These are phyloP conservation scores for Sphagnum contortum DNA, from an alignment of 225 moss, liverwort and hornwort genomes.

Conservation along the genomic window DNA sequence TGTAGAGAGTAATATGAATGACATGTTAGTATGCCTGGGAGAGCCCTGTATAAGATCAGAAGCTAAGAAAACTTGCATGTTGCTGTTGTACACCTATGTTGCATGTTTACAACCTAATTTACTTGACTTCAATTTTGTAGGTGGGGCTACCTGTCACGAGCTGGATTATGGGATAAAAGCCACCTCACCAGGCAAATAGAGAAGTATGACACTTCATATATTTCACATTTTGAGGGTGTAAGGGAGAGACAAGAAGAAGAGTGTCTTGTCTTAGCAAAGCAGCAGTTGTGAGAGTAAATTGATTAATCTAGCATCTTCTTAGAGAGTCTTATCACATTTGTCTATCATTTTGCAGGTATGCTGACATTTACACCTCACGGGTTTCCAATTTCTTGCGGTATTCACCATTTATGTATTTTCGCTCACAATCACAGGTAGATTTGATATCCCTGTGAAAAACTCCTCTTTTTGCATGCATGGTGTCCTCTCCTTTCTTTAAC, in stretches of 20 bases:
- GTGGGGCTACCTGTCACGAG: constrained; percentile 89
- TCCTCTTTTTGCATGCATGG: constrained; percentile 2
- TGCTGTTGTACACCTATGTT: too few species aligned
- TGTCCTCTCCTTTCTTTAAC: neutral
- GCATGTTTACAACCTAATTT: too few species aligned
- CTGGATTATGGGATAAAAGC: constrained; percentile 90
- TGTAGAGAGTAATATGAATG: too few species aligned
- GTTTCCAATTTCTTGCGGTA: constrained; percentile 83
- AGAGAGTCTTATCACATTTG: neutral
- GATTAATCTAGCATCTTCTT: neutral
- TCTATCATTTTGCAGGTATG: constrained; percentile 42
- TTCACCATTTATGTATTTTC: constrained; percentile 91
- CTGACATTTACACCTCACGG: constrained; percentile 85
- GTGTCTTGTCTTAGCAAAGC: too few species aligned
- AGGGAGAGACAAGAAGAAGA: neutral
- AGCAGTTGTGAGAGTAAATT: too few species aligned
- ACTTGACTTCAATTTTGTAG: constrained; percentile 20
- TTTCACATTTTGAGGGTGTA: constrained; percentile 1
- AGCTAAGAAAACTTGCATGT: too few species aligned
- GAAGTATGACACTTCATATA: constrained; percentile 38
- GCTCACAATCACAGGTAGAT: constrained; percentile 82
- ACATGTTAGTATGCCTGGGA: too few species aligned
- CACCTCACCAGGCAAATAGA: constrained; percentile 87
- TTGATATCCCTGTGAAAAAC: constrained; percentile 1
- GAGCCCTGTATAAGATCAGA: too few species aligned